A percentile compares a stretch with the other conserved stretches of the same genome.
Evolutionary conservation across 345 rosid species (phyloP).

Genomic region (Mercurialis annua): DNA sequence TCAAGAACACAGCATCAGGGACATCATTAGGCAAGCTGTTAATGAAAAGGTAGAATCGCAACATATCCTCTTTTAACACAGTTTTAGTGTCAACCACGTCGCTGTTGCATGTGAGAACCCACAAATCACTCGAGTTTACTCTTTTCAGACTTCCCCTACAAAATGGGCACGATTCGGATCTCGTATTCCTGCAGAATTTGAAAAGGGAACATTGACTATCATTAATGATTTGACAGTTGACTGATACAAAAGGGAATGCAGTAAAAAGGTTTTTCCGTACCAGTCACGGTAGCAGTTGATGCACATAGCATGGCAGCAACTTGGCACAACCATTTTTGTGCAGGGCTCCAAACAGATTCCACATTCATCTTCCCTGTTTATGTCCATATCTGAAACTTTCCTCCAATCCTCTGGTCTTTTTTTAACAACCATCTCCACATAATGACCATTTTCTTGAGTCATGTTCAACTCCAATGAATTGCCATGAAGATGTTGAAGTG

Average conservation of each 20-base stretch:
- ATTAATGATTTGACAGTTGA: not conserved
- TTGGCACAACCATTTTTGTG: conserved; percentile 31
- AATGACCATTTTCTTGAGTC: conserved; percentile 14
- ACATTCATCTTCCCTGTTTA: conserved; percentile 31
- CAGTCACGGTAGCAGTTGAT: conserved; percentile 35
- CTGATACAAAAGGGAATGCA: not conserved
- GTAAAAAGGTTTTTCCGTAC: conserved; percentile 3
- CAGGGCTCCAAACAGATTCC: conserved; percentile 36
- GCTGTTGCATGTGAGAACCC: conserved; percentile 29
- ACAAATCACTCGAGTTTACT: conserved; percentile 26
- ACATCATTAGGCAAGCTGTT: conserved; percentile 26
- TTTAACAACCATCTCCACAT: conserved; percentile 18
- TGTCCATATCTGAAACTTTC: conserved; percentile 15
- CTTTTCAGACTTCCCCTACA: conserved; percentile 29
- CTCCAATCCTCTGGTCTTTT: conserved; percentile 25
- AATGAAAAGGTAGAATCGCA: conserved; percentile 26
- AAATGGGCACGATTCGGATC: conserved; percentile 32
- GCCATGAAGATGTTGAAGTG: conserved; percentile 28
- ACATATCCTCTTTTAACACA: conserved; percentile 22
- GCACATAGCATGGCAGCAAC: conserved; percentile 36
- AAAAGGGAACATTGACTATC: not conserved
- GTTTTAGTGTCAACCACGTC: conserved; percentile 29
- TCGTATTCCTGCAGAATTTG: conserved; percentile 24
- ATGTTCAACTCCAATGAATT: conserved; percentile 13
- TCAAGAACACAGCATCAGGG: conserved; percentile 29